phyloP scores from a whole-genome alignment of 805 yeast genomes.

The Barnettozyma populi region DNA sequence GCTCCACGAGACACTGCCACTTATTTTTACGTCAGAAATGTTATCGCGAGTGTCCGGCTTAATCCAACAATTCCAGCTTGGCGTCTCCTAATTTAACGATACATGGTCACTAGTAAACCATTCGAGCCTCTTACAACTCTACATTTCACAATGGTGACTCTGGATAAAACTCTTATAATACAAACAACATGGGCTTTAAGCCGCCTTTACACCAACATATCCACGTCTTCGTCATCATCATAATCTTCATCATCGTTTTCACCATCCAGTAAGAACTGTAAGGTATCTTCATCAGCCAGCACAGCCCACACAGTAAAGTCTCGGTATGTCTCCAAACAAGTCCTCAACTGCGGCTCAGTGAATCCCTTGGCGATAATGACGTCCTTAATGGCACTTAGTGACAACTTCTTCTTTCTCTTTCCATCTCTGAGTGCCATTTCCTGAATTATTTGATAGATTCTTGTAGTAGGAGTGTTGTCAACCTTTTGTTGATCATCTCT shows the following conservation, averaged over 20 bases:
- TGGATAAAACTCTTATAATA: not conserved
- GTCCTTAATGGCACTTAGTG: constrained; percentile 47
- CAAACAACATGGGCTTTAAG: not conserved
- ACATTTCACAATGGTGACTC: not conserved
- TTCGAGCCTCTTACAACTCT: not conserved
- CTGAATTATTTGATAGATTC: constrained; percentile 67
- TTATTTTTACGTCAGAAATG: not conserved
- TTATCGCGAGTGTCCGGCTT: not conserved
- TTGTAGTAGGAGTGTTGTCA: constrained; percentile 65
- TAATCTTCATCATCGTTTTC: constrained; percentile 14
- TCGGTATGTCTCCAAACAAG: constrained; percentile 71
- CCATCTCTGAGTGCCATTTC: constrained; percentile 42
- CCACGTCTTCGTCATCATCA: constrained; percentile 3
- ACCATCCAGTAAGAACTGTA: constrained; percentile 45
- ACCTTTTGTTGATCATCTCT: constrained; percentile 44
- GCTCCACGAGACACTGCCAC: not conserved
- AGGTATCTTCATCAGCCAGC: constrained; percentile 52
- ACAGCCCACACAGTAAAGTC: constrained; percentile 71
- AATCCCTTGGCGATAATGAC: constrained; percentile 76
- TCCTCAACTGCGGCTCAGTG: constrained; percentile 71
- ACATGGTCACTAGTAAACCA: not conserved
- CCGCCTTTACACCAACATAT: not conserved
- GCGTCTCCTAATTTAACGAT: not conserved
- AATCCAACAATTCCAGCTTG: not conserved
- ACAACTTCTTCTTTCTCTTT: constrained; percentile 29